Percentiles rank a stretch among this genome's conserved stretches.
Conservation (phyloP, 352 stramenopile species). For the Elongisporangium prolatum region DNA sequence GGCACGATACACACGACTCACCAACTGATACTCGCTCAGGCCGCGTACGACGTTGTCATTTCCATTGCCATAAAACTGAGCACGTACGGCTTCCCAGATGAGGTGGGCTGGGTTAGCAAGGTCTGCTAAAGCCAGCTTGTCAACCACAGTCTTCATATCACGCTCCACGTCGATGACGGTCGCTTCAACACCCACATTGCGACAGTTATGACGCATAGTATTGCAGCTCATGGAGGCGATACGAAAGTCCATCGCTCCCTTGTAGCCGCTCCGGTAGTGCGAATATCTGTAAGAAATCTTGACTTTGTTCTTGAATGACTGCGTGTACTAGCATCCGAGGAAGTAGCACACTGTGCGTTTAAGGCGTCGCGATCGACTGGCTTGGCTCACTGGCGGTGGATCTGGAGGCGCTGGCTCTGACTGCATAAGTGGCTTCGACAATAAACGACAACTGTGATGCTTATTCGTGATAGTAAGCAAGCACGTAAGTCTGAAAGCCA, state of each 20-base stretch:
- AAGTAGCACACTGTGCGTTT: conserved; percentile 3
- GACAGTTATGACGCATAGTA: background rate
- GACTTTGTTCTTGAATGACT: conserved; percentile 2
- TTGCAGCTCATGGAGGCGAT: conserved; percentile 9
- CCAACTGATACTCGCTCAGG: conserved; percentile 8
- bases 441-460: too few relatives aligned
- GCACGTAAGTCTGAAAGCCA: too few relatives aligned
- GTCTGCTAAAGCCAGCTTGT: too few relatives aligned
- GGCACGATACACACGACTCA: conserved; percentile 9
- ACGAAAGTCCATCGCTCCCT: conserved; percentile 10
- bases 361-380: too few relatives aligned
- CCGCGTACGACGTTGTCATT: conserved; percentile 4
- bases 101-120: background rate
- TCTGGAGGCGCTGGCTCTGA: too few relatives aligned
- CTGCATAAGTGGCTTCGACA: too few relatives aligned
- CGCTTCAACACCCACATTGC: background rate
- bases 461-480: too few relatives aligned
- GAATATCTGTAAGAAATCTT: conserved; percentile 12
- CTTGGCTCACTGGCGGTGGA: too few relatives aligned
- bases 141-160: background rate
- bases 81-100: background rate
- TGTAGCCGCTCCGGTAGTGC: conserved; percentile 7
- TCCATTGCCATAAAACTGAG: background rate
- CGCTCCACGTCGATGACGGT: background rate
- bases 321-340: conserved; percentile 6